Evolutionary conservation across 352 stramenopile genomes (phyloP), one percentile per base, ranked within the genome.

Genomic region (Elongisporangium anandrum): DNA sequence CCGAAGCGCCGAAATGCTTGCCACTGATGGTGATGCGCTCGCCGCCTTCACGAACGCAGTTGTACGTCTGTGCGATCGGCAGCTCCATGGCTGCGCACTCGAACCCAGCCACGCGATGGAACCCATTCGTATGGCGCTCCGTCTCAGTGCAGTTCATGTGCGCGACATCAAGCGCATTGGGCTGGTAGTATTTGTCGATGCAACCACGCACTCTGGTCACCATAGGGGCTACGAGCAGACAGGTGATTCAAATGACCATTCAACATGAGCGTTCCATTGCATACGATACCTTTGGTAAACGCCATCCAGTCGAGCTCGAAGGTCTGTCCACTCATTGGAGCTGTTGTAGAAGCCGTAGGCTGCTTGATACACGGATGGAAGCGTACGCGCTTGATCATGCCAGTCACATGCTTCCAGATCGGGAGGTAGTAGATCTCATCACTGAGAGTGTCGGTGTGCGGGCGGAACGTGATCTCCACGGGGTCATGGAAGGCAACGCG

Each of bases 191-290:
- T 22, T 80, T 75, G 61, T 94, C 81, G 51, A 94, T 87, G 52
- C 84, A 94, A 1, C 81, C 84, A 4, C 78, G 79, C n/a, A 94
- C 80, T 63, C 89, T 86, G 17, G 74, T 81, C 53, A 92, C 72
- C 9, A 88, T 66, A 17, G 81, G 81, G 3, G 84, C 81, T 81
- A 41, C 23, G 8, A 54, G n/a, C 17, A 7, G 12, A 26, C 5
- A 54, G 22, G 7, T 4, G 29, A 4, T 41, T 41, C 13, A 8
- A 41, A 41, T 8, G 29, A 8, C 29, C 29, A 41, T 41, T 8
- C 5, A 41, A 41, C 29, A 13, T 41, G 29, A 41, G 29, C 6
- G 29, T 13, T 41, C 9, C n/a, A 16, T 10, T 19, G 2, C 17
- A 15, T 5, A 19, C 8, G 48, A 15, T 55, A 80, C 74, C 74